Evolutionary conservation across 83 land plant genomes (phyloP).

Genomic region (Larix sibirica): DNA sequence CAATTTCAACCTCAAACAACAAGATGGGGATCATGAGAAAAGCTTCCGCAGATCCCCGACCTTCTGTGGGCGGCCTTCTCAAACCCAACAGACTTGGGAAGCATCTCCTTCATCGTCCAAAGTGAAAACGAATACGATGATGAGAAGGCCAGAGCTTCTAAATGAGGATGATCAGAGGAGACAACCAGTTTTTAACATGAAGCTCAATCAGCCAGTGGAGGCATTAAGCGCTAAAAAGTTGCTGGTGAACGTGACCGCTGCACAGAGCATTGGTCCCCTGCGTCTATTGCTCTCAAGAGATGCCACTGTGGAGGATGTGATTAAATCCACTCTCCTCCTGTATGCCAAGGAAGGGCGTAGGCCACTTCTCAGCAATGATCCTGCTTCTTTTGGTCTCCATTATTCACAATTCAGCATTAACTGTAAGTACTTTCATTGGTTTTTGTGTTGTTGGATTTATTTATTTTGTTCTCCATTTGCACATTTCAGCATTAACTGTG

Average conservation of each 20-base stretch:
- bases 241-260: conserved; percentile 44
- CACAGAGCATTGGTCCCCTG: conserved; percentile 37
- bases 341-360: conserved; percentile 46
- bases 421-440: conserved; percentile 18
- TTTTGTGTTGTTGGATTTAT: no score
- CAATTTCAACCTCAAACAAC: background rate
- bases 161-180: background rate
- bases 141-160: background rate
- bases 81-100: background rate
- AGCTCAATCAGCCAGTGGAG: no score
- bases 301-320: conserved; percentile 37
- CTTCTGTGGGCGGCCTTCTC: background rate
- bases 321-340: conserved; percentile 20
- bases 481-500: conserved; percentile 44
- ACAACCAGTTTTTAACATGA: no score
- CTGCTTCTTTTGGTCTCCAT: conserved; percentile 28
- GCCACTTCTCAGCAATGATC: conserved; percentile 35
- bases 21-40: background rate
- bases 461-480: conserved; percentile 33
- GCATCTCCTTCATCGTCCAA: no score
- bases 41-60: background rate
- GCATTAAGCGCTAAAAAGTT: conserved; percentile 19
- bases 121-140: background rate
- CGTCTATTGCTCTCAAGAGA: conserved; percentile 38
- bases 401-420: conserved; percentile 47